Evolutionary conservation across 2,329 filamentous ascomycete genomes (phyloP).

Genomic region (Penicillium digitatum): DNA sequence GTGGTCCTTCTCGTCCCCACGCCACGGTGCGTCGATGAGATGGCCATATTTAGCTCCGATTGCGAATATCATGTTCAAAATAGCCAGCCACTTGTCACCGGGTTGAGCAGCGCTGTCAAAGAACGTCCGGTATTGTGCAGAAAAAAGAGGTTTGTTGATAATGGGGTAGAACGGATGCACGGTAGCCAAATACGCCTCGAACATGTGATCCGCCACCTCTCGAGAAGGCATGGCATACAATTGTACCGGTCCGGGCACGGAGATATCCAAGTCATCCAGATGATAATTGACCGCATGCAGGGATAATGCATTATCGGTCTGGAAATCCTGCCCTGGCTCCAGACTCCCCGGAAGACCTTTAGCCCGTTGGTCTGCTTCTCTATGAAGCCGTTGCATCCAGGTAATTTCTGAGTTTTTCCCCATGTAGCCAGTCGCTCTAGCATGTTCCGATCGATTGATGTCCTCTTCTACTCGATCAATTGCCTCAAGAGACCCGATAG

Average conservation of each 20-base stretch:
- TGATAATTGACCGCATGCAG: slow-evolving; percentile 40
- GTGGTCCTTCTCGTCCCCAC: slow-evolving; percentile 42
- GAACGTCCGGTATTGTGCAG: slow-evolving; percentile 40
- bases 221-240: slow-evolving; percentile 42
- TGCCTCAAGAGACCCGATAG: slow-evolving; percentile 43
- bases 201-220: slow-evolving; percentile 40
- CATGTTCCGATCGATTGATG: slow-evolving; percentile 36
- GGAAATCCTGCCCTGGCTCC: slow-evolving; percentile 23
- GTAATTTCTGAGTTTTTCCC: slow-evolving; percentile 47
- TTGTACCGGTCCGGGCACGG: slow-evolving; percentile 40
- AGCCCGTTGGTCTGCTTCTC: slow-evolving; percentile 36
- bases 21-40: slow-evolving; percentile 42
- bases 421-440: slow-evolving; percentile 42
- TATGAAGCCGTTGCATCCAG: slow-evolving; percentile 44
- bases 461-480: slow-evolving; percentile 47
- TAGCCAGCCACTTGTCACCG: slow-evolving; percentile 43
- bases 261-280: slow-evolving; percentile 44
- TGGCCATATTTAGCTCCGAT: slow-evolving; percentile 44
- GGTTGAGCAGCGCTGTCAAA: slow-evolving; percentile 34
- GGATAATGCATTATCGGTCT: slow-evolving; percentile 32
- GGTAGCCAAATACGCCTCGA: slow-evolving; percentile 42
- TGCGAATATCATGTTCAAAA: slow-evolving; percentile 47
- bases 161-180: slow-evolving; percentile 46
- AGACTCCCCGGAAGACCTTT: slow-evolving; percentile 27
- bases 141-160: slow-evolving; percentile 41